Conservation (phyloP, 495 filamentous ascomycete species). For the Aspergillus hancockii region DNA sequence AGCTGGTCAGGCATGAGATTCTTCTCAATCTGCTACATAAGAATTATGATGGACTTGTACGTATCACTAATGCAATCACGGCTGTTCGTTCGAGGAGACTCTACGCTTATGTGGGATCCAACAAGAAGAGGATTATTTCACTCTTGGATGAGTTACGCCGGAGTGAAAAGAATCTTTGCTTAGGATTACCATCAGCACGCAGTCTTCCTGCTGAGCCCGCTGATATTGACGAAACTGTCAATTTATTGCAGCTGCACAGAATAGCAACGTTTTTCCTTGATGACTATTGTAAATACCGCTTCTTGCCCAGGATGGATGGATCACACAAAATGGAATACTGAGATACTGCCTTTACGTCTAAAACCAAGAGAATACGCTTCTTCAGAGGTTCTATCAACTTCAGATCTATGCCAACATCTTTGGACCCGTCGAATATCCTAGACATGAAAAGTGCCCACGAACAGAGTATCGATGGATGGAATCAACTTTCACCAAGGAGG, state of each 20-base stretch:
- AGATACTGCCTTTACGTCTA: neutral
- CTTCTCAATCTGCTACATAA: conserved; percentile 1
- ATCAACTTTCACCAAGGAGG: conserved; percentile 4
- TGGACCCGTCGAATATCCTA: neutral
- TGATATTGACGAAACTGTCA: conserved; percentile 3
- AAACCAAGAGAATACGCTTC: conserved; percentile 8
- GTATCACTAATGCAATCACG: conserved; percentile 12
- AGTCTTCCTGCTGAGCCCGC: conserved; percentile 9
- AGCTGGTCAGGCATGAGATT: neutral
- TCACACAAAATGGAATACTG: no score
- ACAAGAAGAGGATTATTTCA: conserved; percentile 14
- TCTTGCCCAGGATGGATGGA: no score
- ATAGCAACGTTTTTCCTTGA: conserved; percentile 10
- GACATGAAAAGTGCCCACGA: neutral
- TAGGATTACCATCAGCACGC: neutral
- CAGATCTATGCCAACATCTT: conserved; percentile 15
- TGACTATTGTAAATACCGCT: conserved; percentile 5
- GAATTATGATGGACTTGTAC: conserved; percentile 14
- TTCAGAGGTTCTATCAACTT: conserved; percentile 8
- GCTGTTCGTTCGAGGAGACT: conserved; percentile 16
- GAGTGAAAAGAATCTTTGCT: conserved; percentile 10
- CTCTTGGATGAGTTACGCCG: conserved; percentile 14
- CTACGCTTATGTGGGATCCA: neutral
- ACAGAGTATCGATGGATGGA: neutral
- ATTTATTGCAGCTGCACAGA: conserved; percentile 6